Evolutionary conservation across 257 asterid species (phyloP).

Genomic region (Cordia subcordata): DNA sequence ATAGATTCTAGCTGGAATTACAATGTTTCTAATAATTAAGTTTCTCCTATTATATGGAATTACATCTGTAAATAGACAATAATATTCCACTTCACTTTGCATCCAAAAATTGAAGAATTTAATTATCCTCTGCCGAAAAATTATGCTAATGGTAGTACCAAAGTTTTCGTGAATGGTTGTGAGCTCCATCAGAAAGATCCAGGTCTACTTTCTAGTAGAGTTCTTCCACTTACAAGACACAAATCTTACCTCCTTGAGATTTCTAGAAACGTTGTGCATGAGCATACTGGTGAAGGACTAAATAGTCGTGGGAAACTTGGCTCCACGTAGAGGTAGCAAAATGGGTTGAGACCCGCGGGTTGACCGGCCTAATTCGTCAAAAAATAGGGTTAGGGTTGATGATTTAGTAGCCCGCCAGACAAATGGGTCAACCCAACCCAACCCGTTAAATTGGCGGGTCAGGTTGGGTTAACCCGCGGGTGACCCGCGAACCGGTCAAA

Average conservation of each 20-base stretch:
- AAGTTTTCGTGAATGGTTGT: conserved; percentile 75
- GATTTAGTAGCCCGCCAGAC: too few relatives aligned
- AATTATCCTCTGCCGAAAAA: conserved; percentile 58
- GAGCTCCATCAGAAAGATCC: conserved; percentile 85
- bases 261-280: conserved; percentile 75
- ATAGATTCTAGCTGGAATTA: conserved; percentile 64
- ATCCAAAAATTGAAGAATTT: conserved; percentile 92
- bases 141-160: conserved; percentile 85
- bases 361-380: too few relatives aligned
- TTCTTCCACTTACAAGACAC: conserved; percentile 59
- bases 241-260: conserved; percentile 68
- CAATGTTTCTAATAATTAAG: not conserved
- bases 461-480: too few relatives aligned
- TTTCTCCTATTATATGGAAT: not conserved
- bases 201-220: conserved; percentile 72
- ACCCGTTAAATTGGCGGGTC: too few relatives aligned
- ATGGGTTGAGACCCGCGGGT: too few relatives aligned
- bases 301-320: conserved; percentile 93
- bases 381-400: too few relatives aligned
- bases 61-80: not conserved
- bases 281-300: conserved; percentile 75
- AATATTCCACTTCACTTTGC: conserved; percentile 26
- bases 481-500: too few relatives aligned
- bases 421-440: too few relatives aligned
- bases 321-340: too few relatives aligned